Percentiles rank a stretch among this genome's conserved stretches.
Conservation (phyloP, 163 green algal species). For the Chloromonas sp. region DNA sequence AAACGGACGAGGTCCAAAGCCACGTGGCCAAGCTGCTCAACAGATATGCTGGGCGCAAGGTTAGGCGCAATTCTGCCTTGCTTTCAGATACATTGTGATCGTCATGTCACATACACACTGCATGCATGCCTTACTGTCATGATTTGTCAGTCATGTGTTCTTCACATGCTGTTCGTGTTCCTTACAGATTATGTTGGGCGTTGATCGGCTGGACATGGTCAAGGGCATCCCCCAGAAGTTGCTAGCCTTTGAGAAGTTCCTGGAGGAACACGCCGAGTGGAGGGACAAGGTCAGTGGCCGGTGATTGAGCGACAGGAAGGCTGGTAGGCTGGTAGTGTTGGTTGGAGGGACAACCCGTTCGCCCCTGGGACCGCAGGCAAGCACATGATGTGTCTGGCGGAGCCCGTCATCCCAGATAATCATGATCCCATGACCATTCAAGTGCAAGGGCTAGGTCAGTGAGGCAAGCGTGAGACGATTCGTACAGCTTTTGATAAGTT, state of each 20-base stretch:
- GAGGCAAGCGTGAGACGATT: too few relatives aligned
- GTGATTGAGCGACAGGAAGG: not conserved
- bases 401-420: too few relatives aligned
- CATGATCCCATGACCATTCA: too few relatives aligned
- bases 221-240: slow-evolving; percentile 99
- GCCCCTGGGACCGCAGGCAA: too few relatives aligned
- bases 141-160: not conserved
- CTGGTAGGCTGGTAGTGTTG: not conserved
- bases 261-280: slow-evolving; percentile 96
- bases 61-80: slow-evolving; percentile 2
- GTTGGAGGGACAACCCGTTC: too few relatives aligned
- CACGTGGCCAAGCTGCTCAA: slow-evolving; percentile 89
- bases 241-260: slow-evolving; percentile 98
- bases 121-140: too few relatives aligned
- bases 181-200: slow-evolving; percentile 93
- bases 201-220: slow-evolving; percentile 99
- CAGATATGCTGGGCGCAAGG: slow-evolving; percentile 54
- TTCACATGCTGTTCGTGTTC: not conserved
- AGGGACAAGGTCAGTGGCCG: slow-evolving; percentile 65
- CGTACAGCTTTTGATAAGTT: not conserved
- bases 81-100: not conserved
- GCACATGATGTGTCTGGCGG: too few relatives aligned
- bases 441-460: too few relatives aligned
- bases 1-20: slow-evolving; percentile 75
- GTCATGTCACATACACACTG: too few relatives aligned